A percentile compares a stretch with the other conserved stretches of the same genome.
Conservation (phyloP, 2,329 filamentous ascomycete species). For the Tolypocladium inflatum region DNA sequence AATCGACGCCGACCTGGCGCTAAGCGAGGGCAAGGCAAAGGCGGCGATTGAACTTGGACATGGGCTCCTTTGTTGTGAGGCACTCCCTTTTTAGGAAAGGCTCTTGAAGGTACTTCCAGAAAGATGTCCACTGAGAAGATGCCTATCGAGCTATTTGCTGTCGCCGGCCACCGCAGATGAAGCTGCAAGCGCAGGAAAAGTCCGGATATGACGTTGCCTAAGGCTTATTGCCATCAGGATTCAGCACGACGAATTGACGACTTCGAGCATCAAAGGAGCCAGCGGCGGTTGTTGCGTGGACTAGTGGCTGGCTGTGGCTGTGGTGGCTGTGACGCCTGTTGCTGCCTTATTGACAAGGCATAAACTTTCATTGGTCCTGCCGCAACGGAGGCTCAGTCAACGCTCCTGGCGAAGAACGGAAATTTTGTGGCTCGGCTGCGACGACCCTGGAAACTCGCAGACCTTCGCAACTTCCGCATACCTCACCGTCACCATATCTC, state of each 20-base stretch:
- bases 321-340: background rate
- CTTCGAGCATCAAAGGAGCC: background rate
- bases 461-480: slow-evolving; percentile 8
- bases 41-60: too few species aligned
- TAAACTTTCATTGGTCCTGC: background rate
- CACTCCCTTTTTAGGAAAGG: too few species aligned
- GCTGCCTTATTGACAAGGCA: background rate
- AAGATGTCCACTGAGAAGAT: too few species aligned
- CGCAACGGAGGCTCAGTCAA: background rate
- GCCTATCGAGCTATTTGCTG: too few species aligned
- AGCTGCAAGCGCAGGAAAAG: too few species aligned
- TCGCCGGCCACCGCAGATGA: too few species aligned
- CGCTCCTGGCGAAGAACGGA: background rate
- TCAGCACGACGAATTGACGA: background rate
- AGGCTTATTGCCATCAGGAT: background rate
- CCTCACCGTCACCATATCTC: slow-evolving; percentile 7
- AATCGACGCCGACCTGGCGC: too few species aligned
- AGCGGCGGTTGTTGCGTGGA: too few species aligned
- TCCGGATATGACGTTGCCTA: background rate
- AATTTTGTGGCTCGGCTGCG: background rate
- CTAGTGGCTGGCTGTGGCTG: background rate
- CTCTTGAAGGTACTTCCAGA: too few species aligned
- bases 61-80: too few species aligned
- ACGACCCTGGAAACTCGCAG: background rate
- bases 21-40: too few species aligned